Conservation (phyloP, 805 yeast species). For the Sugiyamaella chiloensis region DNA sequence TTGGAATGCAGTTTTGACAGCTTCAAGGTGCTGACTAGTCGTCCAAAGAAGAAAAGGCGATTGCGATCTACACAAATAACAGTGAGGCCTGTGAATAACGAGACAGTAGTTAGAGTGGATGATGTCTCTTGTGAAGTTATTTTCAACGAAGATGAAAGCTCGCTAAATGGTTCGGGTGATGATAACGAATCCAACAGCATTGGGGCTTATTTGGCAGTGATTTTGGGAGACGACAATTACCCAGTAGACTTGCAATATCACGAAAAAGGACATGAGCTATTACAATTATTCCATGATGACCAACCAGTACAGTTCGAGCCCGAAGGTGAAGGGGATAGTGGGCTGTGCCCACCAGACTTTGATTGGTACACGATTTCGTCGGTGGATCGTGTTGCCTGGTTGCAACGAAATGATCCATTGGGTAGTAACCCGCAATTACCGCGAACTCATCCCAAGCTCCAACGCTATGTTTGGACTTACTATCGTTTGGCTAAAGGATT, state of each 20-base stretch:
- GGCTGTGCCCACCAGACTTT: background rate
- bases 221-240: background rate
- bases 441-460: background rate
- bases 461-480: background rate
- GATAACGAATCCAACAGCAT: too few species aligned
- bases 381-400: background rate
- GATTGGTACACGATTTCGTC: background rate
- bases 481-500: background rate
- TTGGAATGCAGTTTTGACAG: background rate
- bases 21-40: background rate
- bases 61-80: too few species aligned
- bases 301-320: background rate
- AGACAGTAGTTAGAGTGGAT: too few species aligned
- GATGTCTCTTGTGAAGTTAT: too few species aligned
- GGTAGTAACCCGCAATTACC: background rate
- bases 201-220: background rate
- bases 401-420: background rate
- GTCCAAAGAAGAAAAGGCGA: too few species aligned
- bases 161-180: too few species aligned
- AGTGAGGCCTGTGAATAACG: too few species aligned
- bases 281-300: background rate
- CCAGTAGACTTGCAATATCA: background rate
- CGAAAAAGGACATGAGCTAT: background rate
- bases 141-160: too few species aligned
- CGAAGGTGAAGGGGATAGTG: background rate